These are phyloP conservation scores for Pseudovirgaria hyperparasitica DNA, from an alignment of 2,329 filamentous ascomycete genomes.

Conservation along the genomic window DNA sequence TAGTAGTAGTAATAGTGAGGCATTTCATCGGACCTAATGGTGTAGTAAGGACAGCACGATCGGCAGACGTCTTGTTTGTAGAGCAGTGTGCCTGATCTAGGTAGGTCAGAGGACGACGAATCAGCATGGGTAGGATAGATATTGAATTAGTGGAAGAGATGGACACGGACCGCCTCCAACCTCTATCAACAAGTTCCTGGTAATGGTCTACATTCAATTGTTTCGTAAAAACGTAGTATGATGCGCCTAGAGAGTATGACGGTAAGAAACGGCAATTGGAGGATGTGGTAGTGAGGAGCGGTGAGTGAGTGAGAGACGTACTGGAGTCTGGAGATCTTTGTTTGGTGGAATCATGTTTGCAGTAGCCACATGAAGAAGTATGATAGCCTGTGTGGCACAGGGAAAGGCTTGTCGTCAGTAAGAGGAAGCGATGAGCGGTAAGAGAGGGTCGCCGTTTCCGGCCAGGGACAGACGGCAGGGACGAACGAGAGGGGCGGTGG, in stretches of 20 bases:
- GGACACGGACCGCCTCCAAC: conserved; percentile 57
- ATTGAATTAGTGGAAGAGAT: background rate
- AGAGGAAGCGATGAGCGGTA: conserved; percentile 1
- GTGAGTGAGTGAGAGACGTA: conserved; percentile 24
- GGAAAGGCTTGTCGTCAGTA: too few species aligned
- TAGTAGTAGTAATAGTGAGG: background rate
- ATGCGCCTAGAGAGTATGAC: conserved; percentile 44
- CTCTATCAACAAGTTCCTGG: conserved; percentile 58
- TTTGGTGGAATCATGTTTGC: conserved; percentile 34
- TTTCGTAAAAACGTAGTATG: conserved; percentile 55
- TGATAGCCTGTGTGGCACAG: conserved; percentile 31
- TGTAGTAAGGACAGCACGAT: conserved; percentile 89
- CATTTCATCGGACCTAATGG: conserved; percentile 39
- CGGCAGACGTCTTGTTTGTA: conserved; percentile 67
- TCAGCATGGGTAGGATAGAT: background rate
- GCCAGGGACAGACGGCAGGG: conserved; percentile 1
- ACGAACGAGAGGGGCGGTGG: conserved; percentile 4
- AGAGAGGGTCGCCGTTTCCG: conserved; percentile 1
- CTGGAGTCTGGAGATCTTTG: conserved; percentile 34
- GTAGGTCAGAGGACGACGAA: background rate
- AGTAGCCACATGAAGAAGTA: conserved; percentile 37
- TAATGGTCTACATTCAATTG: conserved; percentile 55
- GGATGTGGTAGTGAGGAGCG: conserved; percentile 2
- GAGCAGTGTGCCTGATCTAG: conserved; percentile 45
- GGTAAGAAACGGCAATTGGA: conserved; percentile 1